phyloP scores from a whole-genome alignment of 352 stramenopile genomes.

The Phytophthora litchii region DNA sequence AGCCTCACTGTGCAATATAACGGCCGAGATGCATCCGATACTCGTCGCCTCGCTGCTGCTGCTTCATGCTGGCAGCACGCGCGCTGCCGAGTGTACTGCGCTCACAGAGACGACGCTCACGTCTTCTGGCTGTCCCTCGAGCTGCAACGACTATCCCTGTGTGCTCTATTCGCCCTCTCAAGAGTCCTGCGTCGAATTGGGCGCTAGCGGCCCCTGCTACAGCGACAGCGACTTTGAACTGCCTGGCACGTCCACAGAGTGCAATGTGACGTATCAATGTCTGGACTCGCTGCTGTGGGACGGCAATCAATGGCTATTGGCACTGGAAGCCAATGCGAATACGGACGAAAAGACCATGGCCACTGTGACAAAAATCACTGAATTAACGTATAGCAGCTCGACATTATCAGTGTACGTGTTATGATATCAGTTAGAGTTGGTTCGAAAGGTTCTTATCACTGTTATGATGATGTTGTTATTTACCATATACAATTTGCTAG shows the following conservation, averaged over 20 bases:
- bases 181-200: slow-evolving; percentile 31
- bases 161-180: slow-evolving; percentile 60
- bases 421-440: slow-evolving; percentile 2
- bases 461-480: slow-evolving; percentile 12
- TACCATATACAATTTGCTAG: slow-evolving; percentile 17
- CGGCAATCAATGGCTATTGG: slow-evolving; percentile 45
- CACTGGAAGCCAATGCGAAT: slow-evolving; percentile 30
- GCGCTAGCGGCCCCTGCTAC: slow-evolving; percentile 44
- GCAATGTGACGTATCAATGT: slow-evolving; percentile 67
- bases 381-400: slow-evolving; percentile 38
- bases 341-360: slow-evolving; percentile 43
- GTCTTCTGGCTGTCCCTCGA: slow-evolving; percentile 44
- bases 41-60: slow-evolving; percentile 9
- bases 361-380: slow-evolving; percentile 53
- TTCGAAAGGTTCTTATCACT: slow-evolving; percentile 1
- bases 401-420: slow-evolving; percentile 52
- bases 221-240: slow-evolving; percentile 33
- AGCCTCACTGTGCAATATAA: slow-evolving; percentile 11
- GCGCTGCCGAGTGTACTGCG: slow-evolving; percentile 41
- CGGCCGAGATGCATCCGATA: not conserved
- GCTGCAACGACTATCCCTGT: slow-evolving; percentile 42
- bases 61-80: slow-evolving; percentile 1
- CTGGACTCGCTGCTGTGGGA: slow-evolving; percentile 48
- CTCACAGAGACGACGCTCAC: slow-evolving; percentile 60
- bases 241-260: slow-evolving; percentile 26